Percentiles rank a stretch among this genome's conserved stretches.
Conservation (phyloP, 345 rosid genomes). For the Crucihimalaya himalaica region DNA sequence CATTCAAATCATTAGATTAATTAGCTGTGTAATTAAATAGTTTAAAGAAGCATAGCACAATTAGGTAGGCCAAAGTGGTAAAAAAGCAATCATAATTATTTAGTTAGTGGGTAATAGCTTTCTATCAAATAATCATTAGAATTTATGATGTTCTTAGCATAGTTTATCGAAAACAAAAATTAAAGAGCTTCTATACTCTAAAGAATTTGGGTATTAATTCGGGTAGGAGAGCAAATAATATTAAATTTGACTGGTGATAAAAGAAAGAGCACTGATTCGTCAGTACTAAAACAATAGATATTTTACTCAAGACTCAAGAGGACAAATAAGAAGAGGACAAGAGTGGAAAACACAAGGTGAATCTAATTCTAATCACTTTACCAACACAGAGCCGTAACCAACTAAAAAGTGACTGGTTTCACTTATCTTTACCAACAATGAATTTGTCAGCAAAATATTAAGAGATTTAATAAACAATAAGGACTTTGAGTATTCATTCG, state of each 20-base stretch:
- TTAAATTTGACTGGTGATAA: background rate
- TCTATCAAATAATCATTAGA: background rate
- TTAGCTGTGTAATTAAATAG: background rate
- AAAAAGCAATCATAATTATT: background rate
- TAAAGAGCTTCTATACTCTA: background rate
- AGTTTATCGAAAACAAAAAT: background rate
- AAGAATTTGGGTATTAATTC: background rate
- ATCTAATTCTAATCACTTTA: conserved; percentile 30
- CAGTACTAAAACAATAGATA: background rate
- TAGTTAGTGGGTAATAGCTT: conserved; percentile 18
- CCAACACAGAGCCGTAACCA: conserved; percentile 16
- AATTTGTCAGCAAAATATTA: background rate
- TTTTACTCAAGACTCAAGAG: conserved; percentile 4
- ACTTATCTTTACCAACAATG: background rate
- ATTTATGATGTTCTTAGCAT: background rate
- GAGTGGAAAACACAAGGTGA: conserved; percentile 6
- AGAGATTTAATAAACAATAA: background rate
- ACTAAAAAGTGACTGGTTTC: background rate
- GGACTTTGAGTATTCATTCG: background rate
- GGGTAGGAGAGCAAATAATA: background rate
- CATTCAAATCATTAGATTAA: background rate
- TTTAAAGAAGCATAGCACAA: background rate
- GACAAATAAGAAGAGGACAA: conserved; percentile 21
- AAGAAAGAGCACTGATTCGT: conserved; percentile 24
- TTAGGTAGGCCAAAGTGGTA: conserved; percentile 17